Conservation (phyloP, 176 grass and related monocot genomes). For the Hordeum vulgare region MorexV3_pseudomolecules_assembly NC_058521.1:5360744-5361243, state of each 20-base stretch:
- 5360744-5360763: background rate
- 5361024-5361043: slow-evolving; percentile 60
- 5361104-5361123: slow-evolving; percentile 43
- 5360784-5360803: background rate
- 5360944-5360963: slow-evolving; percentile 26
- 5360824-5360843: too few relatives aligned
- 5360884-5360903: background rate
- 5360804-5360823: background rate
- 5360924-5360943: slow-evolving; percentile 5
- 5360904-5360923: background rate
- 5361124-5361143: slow-evolving; percentile 53
- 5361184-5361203: background rate
- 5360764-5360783: background rate
- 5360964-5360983: slow-evolving; percentile 15
- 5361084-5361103: slow-evolving; percentile 58
- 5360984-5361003: slow-evolving; percentile 34
- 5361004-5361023: slow-evolving; percentile 50
- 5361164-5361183: background rate
- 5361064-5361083: slow-evolving; percentile 75
- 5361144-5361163: slow-evolving; percentile 39
- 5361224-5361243: too few relatives aligned
- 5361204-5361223: too few relatives aligned
- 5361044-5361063: slow-evolving; percentile 86
- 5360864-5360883: background rate
- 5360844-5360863: too few relatives aligned